These are phyloP conservation scores for Diaporthe ampelina DNA, from an alignment of 2,329 filamentous ascomycete genomes.

Conservation along the genomic window DNA sequence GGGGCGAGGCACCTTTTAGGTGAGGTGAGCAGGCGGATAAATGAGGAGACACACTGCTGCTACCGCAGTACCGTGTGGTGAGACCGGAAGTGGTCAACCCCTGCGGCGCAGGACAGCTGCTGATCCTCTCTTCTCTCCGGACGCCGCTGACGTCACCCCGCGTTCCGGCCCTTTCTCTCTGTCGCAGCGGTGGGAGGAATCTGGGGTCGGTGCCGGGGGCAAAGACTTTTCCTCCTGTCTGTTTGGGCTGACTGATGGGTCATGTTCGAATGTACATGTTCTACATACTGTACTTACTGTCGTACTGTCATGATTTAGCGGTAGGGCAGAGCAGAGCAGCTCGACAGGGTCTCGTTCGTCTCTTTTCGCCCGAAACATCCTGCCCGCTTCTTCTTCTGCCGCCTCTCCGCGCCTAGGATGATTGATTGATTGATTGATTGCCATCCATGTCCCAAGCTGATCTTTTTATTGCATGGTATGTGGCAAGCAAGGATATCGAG, in stretches of 20 bases:
- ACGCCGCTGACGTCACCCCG: slow-evolving; percentile 33
- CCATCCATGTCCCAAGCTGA: not conserved
- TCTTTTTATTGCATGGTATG: not conserved
- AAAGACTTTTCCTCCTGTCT: not conserved
- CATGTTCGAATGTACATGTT: not conserved
- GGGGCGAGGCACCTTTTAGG: not conserved
- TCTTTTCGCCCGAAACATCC: not conserved
- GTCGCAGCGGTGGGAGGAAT: not conserved
- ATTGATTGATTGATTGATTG: too few relatives aligned
- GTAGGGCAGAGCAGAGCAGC: not conserved
- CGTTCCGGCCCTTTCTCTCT: slow-evolving; percentile 9
- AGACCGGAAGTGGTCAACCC: not conserved
- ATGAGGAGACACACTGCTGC: not conserved
- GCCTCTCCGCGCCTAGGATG: not conserved
- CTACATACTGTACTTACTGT: too few relatives aligned
- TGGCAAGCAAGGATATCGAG: not conserved
- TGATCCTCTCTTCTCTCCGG: slow-evolving; percentile 8
- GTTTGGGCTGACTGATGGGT: not conserved
- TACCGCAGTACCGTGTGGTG: not conserved
- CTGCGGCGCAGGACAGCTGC: not conserved
- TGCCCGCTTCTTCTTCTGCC: not conserved
- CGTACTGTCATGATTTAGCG: not conserved
- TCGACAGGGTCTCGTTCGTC: not conserved
- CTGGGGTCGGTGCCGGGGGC: slow-evolving; percentile 4
- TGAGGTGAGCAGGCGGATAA: not conserved